These are phyloP conservation scores for Euphorbia lathyris DNA, from an alignment of 345 rosid species.

Conservation along the genomic window DNA sequence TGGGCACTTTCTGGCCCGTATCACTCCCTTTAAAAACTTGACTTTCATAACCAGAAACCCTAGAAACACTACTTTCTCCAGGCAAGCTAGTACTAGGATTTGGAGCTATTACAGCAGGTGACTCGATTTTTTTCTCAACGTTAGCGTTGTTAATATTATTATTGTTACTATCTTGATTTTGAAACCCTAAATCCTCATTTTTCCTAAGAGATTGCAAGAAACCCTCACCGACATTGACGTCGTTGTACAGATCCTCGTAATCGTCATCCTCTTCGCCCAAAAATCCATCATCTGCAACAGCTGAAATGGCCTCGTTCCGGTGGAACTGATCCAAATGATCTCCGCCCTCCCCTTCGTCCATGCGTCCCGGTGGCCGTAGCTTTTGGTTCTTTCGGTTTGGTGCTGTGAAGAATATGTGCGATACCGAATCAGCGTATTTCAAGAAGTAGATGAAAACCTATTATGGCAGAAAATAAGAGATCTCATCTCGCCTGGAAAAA, in stretches of 20 bases:
- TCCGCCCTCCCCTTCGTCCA: conserved; percentile 52
- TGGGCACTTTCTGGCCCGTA: conserved; percentile 28
- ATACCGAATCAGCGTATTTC: not conserved
- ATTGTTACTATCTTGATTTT: conserved; percentile 25
- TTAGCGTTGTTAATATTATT: conserved; percentile 11
- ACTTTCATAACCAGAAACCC: conserved; percentile 37
- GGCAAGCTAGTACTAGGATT: conserved; percentile 34
- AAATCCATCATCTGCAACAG: conserved; percentile 55
- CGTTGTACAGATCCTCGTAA: conserved; percentile 74
- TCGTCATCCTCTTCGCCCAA: conserved; percentile 67
- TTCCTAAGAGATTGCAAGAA: conserved; percentile 59
- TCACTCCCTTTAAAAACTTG: conserved; percentile 40
- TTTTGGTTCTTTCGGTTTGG: conserved; percentile 10
- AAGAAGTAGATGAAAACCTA: not conserved
- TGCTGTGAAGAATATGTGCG: not conserved
- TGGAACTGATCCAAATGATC: conserved; percentile 61
- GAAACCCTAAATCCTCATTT: conserved; percentile 44
- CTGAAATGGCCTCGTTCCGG: conserved; percentile 36
- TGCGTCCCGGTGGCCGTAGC: not conserved
- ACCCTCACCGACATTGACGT: conserved; percentile 79
- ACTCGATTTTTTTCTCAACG: conserved; percentile 23
- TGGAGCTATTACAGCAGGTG: conserved; percentile 18
- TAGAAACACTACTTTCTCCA: conserved; percentile 34
- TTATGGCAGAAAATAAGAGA: not conserved
- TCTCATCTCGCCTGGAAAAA: conserved; percentile 15